phyloP scores from a whole-genome alignment of 306 rosid genomes.

The Argentina anserina region DNA sequence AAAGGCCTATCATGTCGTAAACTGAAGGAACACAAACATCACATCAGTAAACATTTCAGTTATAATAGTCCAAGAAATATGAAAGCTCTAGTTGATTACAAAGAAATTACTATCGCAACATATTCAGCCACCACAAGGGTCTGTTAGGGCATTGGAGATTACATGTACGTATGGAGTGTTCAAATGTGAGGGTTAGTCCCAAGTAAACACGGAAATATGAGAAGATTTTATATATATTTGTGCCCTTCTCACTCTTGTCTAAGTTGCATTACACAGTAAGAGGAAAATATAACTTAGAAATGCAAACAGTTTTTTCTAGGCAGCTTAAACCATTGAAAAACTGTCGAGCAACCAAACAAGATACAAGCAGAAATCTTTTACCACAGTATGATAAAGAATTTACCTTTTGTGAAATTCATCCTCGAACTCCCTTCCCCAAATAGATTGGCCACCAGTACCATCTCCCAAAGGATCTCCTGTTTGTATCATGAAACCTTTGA shows the following conservation, averaged over 20 bases:
- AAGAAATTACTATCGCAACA: neutral
- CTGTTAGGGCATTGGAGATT: neutral
- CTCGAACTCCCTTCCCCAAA: slow-evolving; percentile 99
- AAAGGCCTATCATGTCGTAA: slow-evolving; percentile 96
- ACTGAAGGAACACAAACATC: slow-evolving; percentile 44
- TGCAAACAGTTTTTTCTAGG: neutral
- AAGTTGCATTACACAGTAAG: neutral
- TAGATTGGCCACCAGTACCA: slow-evolving; percentile 97
- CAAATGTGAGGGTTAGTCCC: neutral
- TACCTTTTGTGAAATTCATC: slow-evolving; percentile 99
- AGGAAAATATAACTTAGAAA: neutral
- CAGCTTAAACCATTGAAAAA: neutral
- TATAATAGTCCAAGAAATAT: neutral
- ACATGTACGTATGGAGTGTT: neutral
- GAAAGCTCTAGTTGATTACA: neutral
- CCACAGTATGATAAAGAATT: neutral
- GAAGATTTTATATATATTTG: neutral
- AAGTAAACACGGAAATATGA: neutral
- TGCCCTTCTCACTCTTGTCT: neutral
- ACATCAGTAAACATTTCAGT: slow-evolving; percentile 5
- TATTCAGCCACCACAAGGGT: neutral
- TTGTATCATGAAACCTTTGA: slow-evolving; percentile 96
- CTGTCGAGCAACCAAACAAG: neutral
- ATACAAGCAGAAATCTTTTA: neutral
- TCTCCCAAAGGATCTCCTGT: slow-evolving; percentile 99